These are phyloP conservation scores for Colletotrichum eremochloae DNA, from an alignment of 2,329 filamentous ascomycete genomes.

Conservation along the genomic window DNA sequence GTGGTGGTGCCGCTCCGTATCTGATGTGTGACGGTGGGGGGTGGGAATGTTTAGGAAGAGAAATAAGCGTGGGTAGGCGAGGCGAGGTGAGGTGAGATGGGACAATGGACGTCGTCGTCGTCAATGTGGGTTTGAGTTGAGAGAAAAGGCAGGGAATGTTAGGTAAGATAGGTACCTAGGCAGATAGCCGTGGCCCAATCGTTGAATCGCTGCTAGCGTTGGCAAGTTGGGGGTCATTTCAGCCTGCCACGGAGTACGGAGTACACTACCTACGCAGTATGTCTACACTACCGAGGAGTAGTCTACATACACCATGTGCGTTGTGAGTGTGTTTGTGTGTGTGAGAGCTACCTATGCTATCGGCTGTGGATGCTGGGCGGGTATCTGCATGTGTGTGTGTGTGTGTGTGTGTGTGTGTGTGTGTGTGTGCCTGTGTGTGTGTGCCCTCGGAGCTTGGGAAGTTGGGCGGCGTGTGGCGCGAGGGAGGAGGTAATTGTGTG, in stretches of 20 bases:
- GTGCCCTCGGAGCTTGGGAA: slow-evolving; percentile 8
- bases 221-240: background rate
- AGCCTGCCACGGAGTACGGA: too few species aligned
- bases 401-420: background rate
- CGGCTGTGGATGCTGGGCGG: background rate
- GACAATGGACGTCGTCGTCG: background rate
- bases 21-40: background rate
- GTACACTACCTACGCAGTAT: too few species aligned
- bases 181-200: background rate
- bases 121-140: too few species aligned
- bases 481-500: background rate
- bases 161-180: background rate
- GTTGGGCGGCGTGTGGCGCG: background rate
- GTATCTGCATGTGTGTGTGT: background rate
- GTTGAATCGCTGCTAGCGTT: slow-evolving; percentile 2
- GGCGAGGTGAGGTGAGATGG: background rate
- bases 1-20: background rate
- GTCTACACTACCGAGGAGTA: too few species aligned
- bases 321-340: background rate
- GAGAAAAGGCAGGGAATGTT: background rate
- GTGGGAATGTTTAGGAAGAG: background rate
- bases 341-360: background rate
- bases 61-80: slow-evolving; percentile 6
- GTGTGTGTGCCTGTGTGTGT: background rate
- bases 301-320: too few species aligned